Evolutionary conservation across 768 basidiomycete species (phyloP).

Genomic region (Terana coerulea): DNA sequence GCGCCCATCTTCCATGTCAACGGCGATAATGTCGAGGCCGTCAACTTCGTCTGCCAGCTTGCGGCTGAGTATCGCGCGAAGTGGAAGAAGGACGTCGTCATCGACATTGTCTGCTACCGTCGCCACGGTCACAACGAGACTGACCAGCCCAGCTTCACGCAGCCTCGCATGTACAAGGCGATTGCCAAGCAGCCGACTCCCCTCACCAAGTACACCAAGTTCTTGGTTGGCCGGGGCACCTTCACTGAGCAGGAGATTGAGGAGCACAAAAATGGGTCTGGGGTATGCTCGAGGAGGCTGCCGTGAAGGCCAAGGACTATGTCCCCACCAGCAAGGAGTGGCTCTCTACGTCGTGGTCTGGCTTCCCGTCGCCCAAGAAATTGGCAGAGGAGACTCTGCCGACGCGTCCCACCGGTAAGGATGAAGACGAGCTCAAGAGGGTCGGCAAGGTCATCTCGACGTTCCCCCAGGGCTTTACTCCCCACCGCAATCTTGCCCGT

Average conservation of each 20-base stretch:
- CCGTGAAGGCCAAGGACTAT: constrained; percentile 93
- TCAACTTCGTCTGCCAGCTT: constrained; percentile 97
- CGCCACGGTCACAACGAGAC: constrained; percentile 99
- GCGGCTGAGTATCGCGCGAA: constrained; percentile 98
- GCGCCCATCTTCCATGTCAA: constrained; percentile 99
- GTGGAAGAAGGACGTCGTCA: constrained; percentile 97
- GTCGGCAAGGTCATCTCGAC: constrained; percentile 86
- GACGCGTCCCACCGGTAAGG: constrained; percentile 81
- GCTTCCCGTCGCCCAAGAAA: constrained; percentile 96
- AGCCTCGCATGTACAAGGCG: constrained; percentile 97
- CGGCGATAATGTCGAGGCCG: constrained; percentile 96
- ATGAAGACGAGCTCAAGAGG: constrained; percentile 70
- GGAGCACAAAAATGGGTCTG: constrained; percentile 99
- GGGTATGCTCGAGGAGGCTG: constrained; percentile 97
- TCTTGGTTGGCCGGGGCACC: constrained; percentile 84
- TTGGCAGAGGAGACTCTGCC: constrained; percentile 90
- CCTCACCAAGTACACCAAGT: constrained; percentile 88
- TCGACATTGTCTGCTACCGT: constrained; percentile 98
- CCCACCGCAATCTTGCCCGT: constrained; percentile 91
- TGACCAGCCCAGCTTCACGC: constrained; percentile 97
- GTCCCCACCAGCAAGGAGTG: constrained; percentile 93
- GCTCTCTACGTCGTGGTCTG: constrained; percentile 97
- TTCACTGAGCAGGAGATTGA: constrained; percentile 97
- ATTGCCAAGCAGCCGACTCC: constrained; percentile 93
- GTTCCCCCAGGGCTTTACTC: constrained; percentile 80